Base-by-base conservation (phyloP, 2,329 filamentous ascomycete species). In the Colletotrichum paranaense region DNA sequence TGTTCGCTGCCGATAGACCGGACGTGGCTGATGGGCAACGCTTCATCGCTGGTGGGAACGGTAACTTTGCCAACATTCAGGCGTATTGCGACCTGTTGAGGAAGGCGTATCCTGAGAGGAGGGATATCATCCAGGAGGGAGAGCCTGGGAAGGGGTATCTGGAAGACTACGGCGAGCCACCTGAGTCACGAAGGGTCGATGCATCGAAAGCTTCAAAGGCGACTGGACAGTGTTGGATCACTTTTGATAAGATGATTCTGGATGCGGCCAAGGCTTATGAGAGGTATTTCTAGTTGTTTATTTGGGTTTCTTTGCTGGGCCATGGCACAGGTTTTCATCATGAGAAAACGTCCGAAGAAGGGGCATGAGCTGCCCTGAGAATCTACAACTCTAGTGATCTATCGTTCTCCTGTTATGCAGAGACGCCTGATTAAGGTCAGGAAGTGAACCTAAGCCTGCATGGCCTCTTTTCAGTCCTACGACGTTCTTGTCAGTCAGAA, bases 211-310 rank as follows among this genome's bases (percentile, higher is more conserved):
- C 65, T 3, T 66, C 60, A 26, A 67, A 76, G 26, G 56, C 74
- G 4, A 59, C 66, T 16, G 73, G 71, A 1, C 56, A 66, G 30
- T 5, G 12, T 8, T 75, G 62, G 60, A 60, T 71, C 5, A 55
- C 71, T 2, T 75, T 70, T 12, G 71, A 75, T 4, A 65, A 52
- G 22, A 74, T 28, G 12, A n/a, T 74, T 9, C 16, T 75, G 52
- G 73, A 75, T 60, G 66, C 73, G 1, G 73, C 71, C 9, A 74
- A 74, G 46, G 55, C 67, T 16, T 74, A 68, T 14, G 72, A 74
- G 63, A 62, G 57, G 16, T 72, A 69, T 22, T 72, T 72, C 19
- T 65, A 28, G 12, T 1, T 5, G 24, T n/a, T n/a, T 9, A 4
- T n/a, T 2, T 32, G 2, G 16, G 22, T 5, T 28, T 14, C 9